A percentile compares a stretch with the other conserved stretches of the same genome.
These are phyloP conservation scores for Scheffersomyces stambukii DNA, from an alignment of 1,139 yeast species.

Conservation along the genomic window DNA sequence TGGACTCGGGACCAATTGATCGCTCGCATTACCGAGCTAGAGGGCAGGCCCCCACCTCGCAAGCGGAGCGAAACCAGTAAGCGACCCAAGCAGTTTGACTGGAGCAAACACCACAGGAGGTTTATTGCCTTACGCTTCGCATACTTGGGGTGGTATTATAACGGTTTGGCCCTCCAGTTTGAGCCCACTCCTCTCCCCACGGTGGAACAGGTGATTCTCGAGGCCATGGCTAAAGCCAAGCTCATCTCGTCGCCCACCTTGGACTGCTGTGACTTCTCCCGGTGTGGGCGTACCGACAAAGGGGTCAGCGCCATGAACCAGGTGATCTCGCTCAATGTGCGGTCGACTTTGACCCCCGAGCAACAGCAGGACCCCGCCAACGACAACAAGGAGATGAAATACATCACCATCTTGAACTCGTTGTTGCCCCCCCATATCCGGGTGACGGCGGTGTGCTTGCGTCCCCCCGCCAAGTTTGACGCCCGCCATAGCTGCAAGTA, in stretches of 20 bases:
- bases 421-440: constrained; percentile 77
- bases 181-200: constrained; percentile 80
- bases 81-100: constrained; percentile 57
- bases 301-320: constrained; percentile 98
- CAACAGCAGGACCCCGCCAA: constrained; percentile 55
- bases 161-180: constrained; percentile 80
- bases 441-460: constrained; percentile 73
- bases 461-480: constrained; percentile 81
- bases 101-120: constrained; percentile 60
- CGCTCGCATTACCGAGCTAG: constrained; percentile 45
- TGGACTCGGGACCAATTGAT: constrained; percentile 57
- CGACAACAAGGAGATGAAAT: constrained; percentile 71
- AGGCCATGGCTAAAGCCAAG: constrained; percentile 65
- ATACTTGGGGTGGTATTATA: constrained; percentile 90
- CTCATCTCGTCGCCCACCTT: constrained; percentile 63
- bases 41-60: constrained; percentile 14
- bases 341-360: constrained; percentile 57
- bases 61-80: constrained; percentile 12
- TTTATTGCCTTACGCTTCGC: constrained; percentile 79
- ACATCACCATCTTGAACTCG: constrained; percentile 69
- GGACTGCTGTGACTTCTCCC: constrained; percentile 65
- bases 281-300: constrained; percentile 95
- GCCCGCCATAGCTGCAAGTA: constrained; percentile 86
- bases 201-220: constrained; percentile 71
- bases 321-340: constrained; percentile 73